Base-by-base conservation (phyloP, 768 basidiomycete genomes). In the Pulveroboletus sp. region DNA sequence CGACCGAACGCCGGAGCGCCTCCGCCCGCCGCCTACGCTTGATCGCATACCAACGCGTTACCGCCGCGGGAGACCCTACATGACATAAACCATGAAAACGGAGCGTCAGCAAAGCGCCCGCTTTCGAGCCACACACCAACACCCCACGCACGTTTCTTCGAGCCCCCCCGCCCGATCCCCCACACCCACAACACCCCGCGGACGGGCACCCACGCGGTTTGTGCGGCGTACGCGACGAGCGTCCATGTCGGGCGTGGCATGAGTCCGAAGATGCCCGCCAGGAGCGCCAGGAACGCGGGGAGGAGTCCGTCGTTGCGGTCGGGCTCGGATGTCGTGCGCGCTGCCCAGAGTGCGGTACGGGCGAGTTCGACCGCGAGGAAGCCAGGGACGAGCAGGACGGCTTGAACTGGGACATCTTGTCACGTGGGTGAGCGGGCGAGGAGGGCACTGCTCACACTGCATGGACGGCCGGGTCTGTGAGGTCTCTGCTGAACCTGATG, bases 341-440 rank as follows among this genome's bases (percentile, higher is more conserved):
- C 35, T 0, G 32, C 12, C 51, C 57, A 56, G 18, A 61, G 41
- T 4, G 33, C 24, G 0, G 11, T 9, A 0, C 63, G 47, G 0
- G 47, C 26, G 0, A 7, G 21, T 3, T 65, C 63, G 14, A 66
- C 28, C 0, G 37, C 39, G 0, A 64, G 0, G 17, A 65, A 65
- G 0, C 50, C 8, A 0, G 55, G 51, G 1, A 63, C 0, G 2
- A 60, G 44, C 3, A 63, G 26, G 31, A 54, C 10, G 10, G 21
- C 38, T 17, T 37, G 49, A 7, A 59, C 60, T 57, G 5, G 15
- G 7, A 12, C 12, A 18, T 14, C 5, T 10, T 14, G 37, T 46
- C 45, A 37, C 50, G 43, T 42, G 52, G 3, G 11, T 41, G 28
- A 38, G 32, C 3, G 8, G 17, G 9, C 18, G 33, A 46, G 5